A percentile compares a stretch with the other conserved stretches of the same genome.
phyloP scores from a whole-genome alignment of 768 basidiomycete genomes.

The Suillus brevipes region DNA sequence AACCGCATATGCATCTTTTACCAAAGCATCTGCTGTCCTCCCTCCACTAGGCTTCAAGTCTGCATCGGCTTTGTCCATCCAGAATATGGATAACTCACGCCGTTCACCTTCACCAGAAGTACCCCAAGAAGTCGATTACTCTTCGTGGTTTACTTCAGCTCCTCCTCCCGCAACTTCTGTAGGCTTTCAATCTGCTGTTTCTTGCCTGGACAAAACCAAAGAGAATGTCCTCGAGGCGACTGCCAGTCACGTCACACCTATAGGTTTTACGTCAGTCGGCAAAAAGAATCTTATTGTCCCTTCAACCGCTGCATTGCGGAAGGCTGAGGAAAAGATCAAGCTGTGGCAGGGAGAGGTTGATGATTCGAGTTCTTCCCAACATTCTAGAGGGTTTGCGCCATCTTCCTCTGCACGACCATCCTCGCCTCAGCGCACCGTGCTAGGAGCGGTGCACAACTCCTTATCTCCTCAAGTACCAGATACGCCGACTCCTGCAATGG shows the following conservation, averaged over 20 bases:
- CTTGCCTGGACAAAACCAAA: conserved; percentile 12
- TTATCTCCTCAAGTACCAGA: conserved; percentile 30
- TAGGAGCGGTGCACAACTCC: conserved; percentile 40
- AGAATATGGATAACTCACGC: conserved; percentile 10
- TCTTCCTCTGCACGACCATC: conserved; percentile 8
- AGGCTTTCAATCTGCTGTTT: conserved; percentile 41
- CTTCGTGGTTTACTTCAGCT: conserved; percentile 51
- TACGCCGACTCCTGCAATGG: conserved; percentile 40
- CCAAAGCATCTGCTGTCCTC: conserved; percentile 15
- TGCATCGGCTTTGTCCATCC: not conserved
- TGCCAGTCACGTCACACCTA: conserved; percentile 20
- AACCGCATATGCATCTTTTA: conserved; percentile 22
- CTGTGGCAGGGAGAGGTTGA: conserved; percentile 47
- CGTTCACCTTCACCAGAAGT: conserved; percentile 40
- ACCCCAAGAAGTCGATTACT: conserved; percentile 42
- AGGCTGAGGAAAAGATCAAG: conserved; percentile 52
- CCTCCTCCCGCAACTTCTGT: conserved; percentile 22
- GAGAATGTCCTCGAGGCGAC: conserved; percentile 2
- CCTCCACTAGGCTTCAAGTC: not conserved
- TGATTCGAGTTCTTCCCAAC: conserved; percentile 14
- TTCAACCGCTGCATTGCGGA: conserved; percentile 53
- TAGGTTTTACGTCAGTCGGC: conserved; percentile 29
- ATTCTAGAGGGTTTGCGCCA: conserved; percentile 3
- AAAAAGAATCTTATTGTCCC: conserved; percentile 47
- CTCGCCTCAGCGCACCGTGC: conserved; percentile 30